Conservation (phyloP, 2,329 filamentous ascomycete genomes). For the Apiospora rasikravindrae region DNA sequence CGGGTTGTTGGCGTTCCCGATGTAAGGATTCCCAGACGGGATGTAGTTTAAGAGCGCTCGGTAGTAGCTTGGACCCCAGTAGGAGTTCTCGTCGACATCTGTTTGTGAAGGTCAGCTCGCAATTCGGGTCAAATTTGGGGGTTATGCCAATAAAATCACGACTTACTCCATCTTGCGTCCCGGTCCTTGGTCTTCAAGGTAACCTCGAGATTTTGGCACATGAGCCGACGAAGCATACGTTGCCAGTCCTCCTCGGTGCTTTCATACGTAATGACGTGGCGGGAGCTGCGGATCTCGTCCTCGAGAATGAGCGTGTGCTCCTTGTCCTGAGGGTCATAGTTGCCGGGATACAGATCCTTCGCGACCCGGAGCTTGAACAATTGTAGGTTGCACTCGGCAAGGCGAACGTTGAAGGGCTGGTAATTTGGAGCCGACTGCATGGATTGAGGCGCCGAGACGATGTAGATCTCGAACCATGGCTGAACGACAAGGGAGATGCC, state of each 20-base stretch:
- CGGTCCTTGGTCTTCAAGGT: constrained; percentile 23
- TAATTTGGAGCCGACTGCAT: no score
- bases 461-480: neutral
- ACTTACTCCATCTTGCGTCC: constrained; percentile 33
- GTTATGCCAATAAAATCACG: no score
- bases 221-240: constrained; percentile 34
- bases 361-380: constrained; percentile 12
- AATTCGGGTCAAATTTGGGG: neutral
- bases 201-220: constrained; percentile 29
- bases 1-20: neutral
- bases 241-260: constrained; percentile 35
- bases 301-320: constrained; percentile 26
- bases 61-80: neutral
- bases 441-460: neutral
- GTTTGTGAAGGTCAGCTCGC: constrained; percentile 15
- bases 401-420: neutral
- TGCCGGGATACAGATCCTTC: neutral
- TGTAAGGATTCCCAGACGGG: neutral
- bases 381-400: constrained; percentile 3
- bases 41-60: neutral
- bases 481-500: neutral
- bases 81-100: neutral
- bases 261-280: constrained; percentile 30
- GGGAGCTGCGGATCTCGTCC: constrained; percentile 1
- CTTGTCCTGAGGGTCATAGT: neutral